Base-by-base conservation (phyloP, 441 rosid species). In the Oxalis stricta region DNA sequence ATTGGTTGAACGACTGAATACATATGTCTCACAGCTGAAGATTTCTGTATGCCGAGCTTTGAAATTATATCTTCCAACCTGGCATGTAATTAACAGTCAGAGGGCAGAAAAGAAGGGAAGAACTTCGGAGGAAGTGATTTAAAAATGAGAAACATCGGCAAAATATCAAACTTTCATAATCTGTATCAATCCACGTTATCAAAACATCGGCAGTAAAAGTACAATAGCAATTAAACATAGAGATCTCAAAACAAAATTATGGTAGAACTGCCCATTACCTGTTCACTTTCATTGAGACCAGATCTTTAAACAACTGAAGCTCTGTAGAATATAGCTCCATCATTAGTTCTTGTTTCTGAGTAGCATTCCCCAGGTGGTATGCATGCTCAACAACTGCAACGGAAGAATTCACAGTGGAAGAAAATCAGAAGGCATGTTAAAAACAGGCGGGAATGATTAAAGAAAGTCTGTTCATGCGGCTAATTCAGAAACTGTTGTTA, bases 281-380 rank as follows among this genome's bases (percentile, higher is more conserved):
- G 78, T 64, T 84, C 38, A 79, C 93, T 47, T 77, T 73, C 50
- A 62, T 49, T 32, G 76, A 46, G 4, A 68, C 45, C 45, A 86
- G 73, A 60, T 75, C 77, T 66, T 77, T 86, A 57, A 92, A 92
- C 63, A 92, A 64, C 53, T 77, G 88, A 56, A 92, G 81, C 69
- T 92, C 95, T 0, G 82, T 65, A 46, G 99, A 92, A 60, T 81
- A 92, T 46, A 92, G 59, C 61, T 84, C 99, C 55, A 66, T 59
- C 56, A 86, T 61, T 56, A 91, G 95, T 57, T 82, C 95, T 72
- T 86, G 96, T 41, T 82, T 91, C 50, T 86, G 92, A 58, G 73
- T 50, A 19, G 81, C 86, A 50, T 72, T 84, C 56, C 70, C 99
- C 44, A 76, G 48, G 44, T 77, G 66, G 58, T 86, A 91, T 40